Conservation (phyloP, 2,329 filamentous ascomycete species). For the Chrysoporthe puriensis region DNA sequence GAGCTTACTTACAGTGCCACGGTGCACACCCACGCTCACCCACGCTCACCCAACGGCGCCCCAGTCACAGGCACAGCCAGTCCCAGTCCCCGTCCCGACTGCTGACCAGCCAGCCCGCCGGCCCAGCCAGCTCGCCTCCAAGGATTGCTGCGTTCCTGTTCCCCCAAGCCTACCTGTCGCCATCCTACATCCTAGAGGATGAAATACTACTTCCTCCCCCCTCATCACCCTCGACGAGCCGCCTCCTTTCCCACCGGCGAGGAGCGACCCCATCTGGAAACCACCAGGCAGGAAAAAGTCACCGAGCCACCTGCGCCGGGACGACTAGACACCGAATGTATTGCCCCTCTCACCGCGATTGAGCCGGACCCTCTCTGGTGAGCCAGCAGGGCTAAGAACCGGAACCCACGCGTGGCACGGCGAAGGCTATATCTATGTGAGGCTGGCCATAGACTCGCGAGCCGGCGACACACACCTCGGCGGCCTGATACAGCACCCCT, state of each 20-base stretch:
- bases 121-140: background rate
- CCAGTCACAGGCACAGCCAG: background rate
- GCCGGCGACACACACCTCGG: conserved; percentile 11
- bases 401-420: conserved; percentile 11
- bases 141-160: background rate
- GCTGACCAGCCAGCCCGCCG: background rate
- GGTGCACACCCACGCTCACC: background rate
- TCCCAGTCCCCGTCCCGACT: background rate
- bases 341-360: background rate
- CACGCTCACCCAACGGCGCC: conserved; percentile 1
- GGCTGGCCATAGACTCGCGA: conserved; percentile 14
- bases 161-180: background rate
- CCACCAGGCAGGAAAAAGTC: background rate
- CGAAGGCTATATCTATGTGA: background rate
- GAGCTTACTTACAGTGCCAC: conserved; percentile 1
- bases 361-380: conserved; percentile 4
- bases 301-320: background rate
- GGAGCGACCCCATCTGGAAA: background rate
- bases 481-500: background rate
- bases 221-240: background rate
- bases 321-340: background rate
- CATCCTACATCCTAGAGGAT: background rate
- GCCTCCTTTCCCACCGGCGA: background rate
- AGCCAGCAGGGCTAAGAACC: conserved; percentile 5
- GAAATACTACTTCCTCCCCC: background rate